phyloP scores from a whole-genome alignment of 2,329 filamentous ascomycete species.

The Colletotrichum sp. region DNA sequence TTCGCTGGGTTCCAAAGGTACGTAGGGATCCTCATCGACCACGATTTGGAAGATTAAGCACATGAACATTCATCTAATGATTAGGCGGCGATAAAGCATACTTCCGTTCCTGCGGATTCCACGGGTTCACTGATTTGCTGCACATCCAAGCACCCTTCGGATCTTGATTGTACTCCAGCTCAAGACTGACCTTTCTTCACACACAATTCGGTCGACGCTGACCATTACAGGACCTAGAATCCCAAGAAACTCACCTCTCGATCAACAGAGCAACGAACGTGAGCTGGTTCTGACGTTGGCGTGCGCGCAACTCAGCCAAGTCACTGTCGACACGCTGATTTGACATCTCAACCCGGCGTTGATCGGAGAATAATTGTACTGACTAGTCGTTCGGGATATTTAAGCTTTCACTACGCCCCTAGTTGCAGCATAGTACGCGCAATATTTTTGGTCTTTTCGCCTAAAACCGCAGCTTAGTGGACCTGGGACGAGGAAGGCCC shows the following conservation, averaged over 20 bases:
- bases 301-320: neutral
- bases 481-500: neutral
- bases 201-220: neutral
- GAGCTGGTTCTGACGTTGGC: rapidly evolving
- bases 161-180: no score
- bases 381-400: neutral
- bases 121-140: neutral
- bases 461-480: neutral
- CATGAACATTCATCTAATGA: neutral
- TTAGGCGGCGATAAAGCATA: neutral
- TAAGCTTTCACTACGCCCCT: neutral
- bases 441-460: neutral
- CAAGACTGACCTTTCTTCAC: neutral
- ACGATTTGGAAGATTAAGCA: neutral
- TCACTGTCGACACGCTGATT: neutral
- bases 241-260: neutral
- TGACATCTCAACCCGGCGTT: neutral
- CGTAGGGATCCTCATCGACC: neutral
- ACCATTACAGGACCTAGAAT: neutral
- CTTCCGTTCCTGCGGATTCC: neutral
- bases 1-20: neutral
- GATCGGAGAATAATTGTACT: neutral
- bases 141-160: neutral
- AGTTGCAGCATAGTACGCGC: neutral
- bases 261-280: neutral